phyloP scores from a whole-genome alignment of 345 rosid genomes.

The Aquilaria sinensis region DNA sequence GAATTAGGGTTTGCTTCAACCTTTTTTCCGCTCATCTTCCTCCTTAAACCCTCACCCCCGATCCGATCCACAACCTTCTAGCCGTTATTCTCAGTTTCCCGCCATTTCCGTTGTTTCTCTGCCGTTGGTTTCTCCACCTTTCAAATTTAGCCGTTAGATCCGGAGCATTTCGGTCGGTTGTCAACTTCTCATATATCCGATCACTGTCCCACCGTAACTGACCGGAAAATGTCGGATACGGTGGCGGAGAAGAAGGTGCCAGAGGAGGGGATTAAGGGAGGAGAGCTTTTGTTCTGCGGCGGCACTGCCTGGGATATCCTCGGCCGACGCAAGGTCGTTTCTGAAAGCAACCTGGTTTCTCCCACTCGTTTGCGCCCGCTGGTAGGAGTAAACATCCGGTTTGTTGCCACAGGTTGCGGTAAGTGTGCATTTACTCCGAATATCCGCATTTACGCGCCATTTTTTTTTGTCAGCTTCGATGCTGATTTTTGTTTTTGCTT shows the following conservation, averaged over 20 bases:
- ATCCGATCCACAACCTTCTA: conserved; percentile 34
- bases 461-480: background rate
- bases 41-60: conserved; percentile 21
- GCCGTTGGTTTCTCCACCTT: conserved; percentile 24
- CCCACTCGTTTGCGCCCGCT: conserved; percentile 95
- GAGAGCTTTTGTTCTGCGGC: conserved; percentile 94
- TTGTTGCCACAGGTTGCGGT: conserved; percentile 87
- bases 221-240: conserved; percentile 41
- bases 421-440: conserved; percentile 13
- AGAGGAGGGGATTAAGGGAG: conserved; percentile 52
- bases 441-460: background rate
- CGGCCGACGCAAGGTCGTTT: conserved; percentile 56
- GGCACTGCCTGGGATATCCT: conserved; percentile 71
- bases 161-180: background rate
- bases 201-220: conserved; percentile 1
- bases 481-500: conserved; percentile 3
- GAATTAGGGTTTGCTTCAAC: conserved; percentile 53
- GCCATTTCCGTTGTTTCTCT: conserved; percentile 36
- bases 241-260: conserved; percentile 49
- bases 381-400: conserved; percentile 64
- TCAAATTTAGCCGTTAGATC: conserved; percentile 49
- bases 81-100: conserved; percentile 55
- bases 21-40: conserved; percentile 5
- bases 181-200: conserved; percentile 6
- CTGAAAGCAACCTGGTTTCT: conserved; percentile 74